Evolutionary conservation across 75 land plant species (phyloP).

Genomic region (Selaginella tamariscina): DNA sequence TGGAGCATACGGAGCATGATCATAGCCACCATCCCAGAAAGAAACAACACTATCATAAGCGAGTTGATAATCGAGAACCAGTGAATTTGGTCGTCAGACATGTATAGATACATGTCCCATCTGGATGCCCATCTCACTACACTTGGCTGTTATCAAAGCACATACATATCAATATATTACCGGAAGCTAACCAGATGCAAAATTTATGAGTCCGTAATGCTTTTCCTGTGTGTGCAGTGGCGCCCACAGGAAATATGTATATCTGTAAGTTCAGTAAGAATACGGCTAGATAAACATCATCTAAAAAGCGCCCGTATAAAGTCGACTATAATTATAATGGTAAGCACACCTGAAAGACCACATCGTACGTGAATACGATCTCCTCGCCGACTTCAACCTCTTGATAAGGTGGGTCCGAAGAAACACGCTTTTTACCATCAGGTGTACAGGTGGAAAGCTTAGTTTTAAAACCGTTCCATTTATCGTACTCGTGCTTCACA

Average conservation of each 20-base stretch:
- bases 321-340: too few species aligned
- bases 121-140: slow-evolving; percentile 86
- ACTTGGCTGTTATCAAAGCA: slow-evolving; percentile 43
- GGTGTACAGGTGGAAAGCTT: slow-evolving; percentile 58
- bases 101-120: slow-evolving; percentile 85
- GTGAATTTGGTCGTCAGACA: slow-evolving; percentile 87
- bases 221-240: too few species aligned
- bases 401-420: slow-evolving; percentile 39
- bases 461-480: slow-evolving; percentile 52
- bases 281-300: too few species aligned
- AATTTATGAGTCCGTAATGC: not conserved
- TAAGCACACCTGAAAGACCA: slow-evolving; percentile 58
- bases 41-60: slow-evolving; percentile 88
- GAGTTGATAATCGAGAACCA: slow-evolving; percentile 98
- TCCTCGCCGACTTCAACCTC: slow-evolving; percentile 53
- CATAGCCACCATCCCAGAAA: slow-evolving; percentile 98
- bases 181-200: not conserved
- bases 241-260: not conserved
- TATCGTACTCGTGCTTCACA: slow-evolving; percentile 58
- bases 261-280: too few species aligned
- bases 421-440: slow-evolving; percentile 37
- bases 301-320: too few species aligned
- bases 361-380: slow-evolving; percentile 73
- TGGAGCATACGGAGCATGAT: slow-evolving; percentile 48
- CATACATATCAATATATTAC: not conserved